Evolutionary conservation across 2,329 filamentous ascomycete species (phyloP).

Genomic region (Phialemoniopsis sp.): DNA sequence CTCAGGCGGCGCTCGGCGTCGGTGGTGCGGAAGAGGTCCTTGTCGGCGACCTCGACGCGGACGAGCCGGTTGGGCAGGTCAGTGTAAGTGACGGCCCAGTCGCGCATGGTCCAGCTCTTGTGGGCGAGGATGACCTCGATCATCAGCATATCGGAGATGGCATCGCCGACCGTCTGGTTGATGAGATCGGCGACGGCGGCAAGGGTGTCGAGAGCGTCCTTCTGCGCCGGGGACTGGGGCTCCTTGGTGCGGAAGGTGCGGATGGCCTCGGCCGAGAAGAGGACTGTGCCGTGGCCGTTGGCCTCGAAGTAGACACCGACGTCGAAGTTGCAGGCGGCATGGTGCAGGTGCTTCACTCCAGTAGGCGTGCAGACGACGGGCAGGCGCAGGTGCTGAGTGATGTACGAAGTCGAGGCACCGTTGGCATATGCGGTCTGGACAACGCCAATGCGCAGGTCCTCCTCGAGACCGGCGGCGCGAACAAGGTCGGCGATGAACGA

Average conservation of each 20-base stretch:
- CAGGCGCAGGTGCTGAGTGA: constrained; percentile 81
- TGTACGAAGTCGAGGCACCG: constrained; percentile 87
- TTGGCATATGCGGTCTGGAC: constrained; percentile 98
- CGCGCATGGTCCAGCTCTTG: constrained; percentile 83
- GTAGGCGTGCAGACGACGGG: constrained; percentile 92
- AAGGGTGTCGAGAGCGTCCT: constrained; percentile 82
- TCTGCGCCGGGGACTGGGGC: constrained; percentile 87
- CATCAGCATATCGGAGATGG: constrained; percentile 90
- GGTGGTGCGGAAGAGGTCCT: constrained; percentile 84
- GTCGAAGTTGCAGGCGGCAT: constrained; percentile 92
- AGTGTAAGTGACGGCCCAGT: constrained; percentile 90
- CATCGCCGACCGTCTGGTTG: constrained; percentile 97
- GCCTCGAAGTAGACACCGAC: constrained; percentile 98
- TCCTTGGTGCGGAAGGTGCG: constrained; percentile 73
- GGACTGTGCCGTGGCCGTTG: constrained; percentile 93
- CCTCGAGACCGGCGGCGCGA: constrained; percentile 70
- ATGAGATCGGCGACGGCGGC: constrained; percentile 83
- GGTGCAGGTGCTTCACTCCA: constrained; percentile 95
- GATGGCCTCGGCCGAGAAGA: constrained; percentile 84
- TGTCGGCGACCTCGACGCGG: constrained; percentile 83
- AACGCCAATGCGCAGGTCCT: constrained; percentile 84
- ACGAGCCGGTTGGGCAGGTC: constrained; percentile 96
- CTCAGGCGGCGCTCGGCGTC: constrained; percentile 88
- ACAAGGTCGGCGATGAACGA: constrained; percentile 90
- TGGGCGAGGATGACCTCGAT: constrained; percentile 95